A percentile compares a stretch with the other conserved stretches of the same genome.
Evolutionary conservation across 2,329 filamentous ascomycete species (phyloP).

Genomic region (Stemphylium lycopersici): DNA sequence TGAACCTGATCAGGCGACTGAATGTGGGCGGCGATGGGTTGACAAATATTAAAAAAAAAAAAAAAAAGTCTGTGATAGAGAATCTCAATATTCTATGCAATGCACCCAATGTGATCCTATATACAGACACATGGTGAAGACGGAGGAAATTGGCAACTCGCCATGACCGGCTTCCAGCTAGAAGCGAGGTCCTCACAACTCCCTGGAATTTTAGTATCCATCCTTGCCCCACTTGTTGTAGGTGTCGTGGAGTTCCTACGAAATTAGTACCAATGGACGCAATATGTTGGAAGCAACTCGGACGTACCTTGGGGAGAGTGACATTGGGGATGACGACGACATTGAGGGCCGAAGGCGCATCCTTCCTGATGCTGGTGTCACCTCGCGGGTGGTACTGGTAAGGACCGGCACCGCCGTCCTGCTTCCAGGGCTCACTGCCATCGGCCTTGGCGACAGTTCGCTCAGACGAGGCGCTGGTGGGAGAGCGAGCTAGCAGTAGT

Average conservation of each 20-base stretch:
- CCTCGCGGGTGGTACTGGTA: constrained; percentile 78
- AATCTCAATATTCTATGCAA: constrained; percentile 9
- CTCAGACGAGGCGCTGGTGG: constrained; percentile 85
- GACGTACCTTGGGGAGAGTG: constrained; percentile 74
- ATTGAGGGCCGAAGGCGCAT: constrained; percentile 95
- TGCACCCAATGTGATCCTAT: constrained; percentile 17
- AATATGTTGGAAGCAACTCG: neutral
- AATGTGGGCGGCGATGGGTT: neutral
- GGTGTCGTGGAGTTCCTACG: constrained; percentile 85
- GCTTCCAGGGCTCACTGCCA: constrained; percentile 91
- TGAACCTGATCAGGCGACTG: neutral
- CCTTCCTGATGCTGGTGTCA: constrained; percentile 77
- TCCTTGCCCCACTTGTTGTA: constrained; percentile 99
- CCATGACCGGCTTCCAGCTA: neutral
- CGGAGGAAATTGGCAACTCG: neutral
- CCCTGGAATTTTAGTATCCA: constrained; percentile 63
- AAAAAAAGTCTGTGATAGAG: neutral
- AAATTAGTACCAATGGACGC: constrained; percentile 1
- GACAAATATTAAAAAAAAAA: neutral
- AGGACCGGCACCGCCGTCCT: constrained; percentile 61
- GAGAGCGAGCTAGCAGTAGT: constrained; percentile 71
- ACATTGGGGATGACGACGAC: constrained; percentile 93
- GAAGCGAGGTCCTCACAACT: neutral
- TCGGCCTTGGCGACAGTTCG: constrained; percentile 73
- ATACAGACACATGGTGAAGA: constrained; percentile 21